Percentiles rank a stretch among this genome's conserved stretches.
These are phyloP conservation scores for Rutidosis leptorrhynchoides DNA, from an alignment of 129 eudicot genomes.

Conservation along the genomic window DNA sequence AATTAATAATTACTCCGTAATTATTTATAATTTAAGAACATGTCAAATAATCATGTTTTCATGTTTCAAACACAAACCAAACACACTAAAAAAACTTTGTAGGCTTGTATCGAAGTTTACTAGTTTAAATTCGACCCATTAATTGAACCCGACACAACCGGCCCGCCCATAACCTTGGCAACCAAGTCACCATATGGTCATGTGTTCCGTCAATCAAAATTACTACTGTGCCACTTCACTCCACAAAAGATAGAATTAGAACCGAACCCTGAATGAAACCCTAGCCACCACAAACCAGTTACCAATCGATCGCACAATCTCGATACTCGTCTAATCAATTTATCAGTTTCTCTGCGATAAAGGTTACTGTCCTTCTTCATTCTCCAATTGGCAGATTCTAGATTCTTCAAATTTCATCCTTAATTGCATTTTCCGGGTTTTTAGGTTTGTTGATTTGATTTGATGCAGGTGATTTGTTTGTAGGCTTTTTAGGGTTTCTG, in stretches of 20 bases:
- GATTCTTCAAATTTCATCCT: conserved; percentile 16
- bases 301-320: conserved; percentile 14
- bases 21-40: too few relatives aligned
- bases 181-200: conserved; percentile 9
- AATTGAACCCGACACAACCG: conserved; percentile 2
- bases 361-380: neutral
- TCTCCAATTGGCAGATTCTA: conserved; percentile 20
- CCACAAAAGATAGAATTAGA: neutral
- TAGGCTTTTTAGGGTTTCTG: conserved; percentile 24
- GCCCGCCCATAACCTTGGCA: conserved; percentile 6
- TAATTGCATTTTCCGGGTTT: neutral
- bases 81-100: too few relatives aligned
- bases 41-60: too few relatives aligned
- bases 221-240: conserved; percentile 20
- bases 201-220: conserved; percentile 2
- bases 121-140: neutral
- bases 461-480: neutral
- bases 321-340: neutral
- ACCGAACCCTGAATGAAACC: conserved; percentile 29
- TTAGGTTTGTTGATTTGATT: neutral
- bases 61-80: too few relatives aligned
- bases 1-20: too few relatives aligned
- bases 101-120: neutral
- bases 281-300: conserved; percentile 27
- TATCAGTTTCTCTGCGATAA: neutral